These are phyloP conservation scores for Anthoceros angustus DNA, from an alignment of 225 moss, liverwort and hornwort species.

Conservation along the genomic window DNA sequence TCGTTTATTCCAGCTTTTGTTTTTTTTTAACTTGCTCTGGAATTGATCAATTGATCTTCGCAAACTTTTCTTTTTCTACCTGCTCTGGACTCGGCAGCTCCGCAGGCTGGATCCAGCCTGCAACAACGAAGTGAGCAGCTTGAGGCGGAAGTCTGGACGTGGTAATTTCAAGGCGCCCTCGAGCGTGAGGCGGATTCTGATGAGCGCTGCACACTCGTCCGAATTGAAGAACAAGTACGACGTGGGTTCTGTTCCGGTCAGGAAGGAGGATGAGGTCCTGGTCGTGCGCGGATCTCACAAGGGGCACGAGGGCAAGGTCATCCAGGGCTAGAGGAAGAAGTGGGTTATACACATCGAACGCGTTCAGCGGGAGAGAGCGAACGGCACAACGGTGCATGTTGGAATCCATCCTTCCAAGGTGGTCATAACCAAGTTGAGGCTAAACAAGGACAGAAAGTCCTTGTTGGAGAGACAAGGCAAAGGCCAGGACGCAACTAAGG, in stretches of 20 bases:
- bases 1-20: too few relatives aligned
- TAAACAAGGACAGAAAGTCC: conserved; percentile 84
- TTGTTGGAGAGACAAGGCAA: conserved; percentile 89
- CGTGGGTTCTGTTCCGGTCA: conserved; percentile 39
- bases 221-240: conserved; percentile 46
- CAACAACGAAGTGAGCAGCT: conserved; percentile 71
- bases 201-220: conserved; percentile 35
- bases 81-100: too few relatives aligned
- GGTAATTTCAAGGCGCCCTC: conserved; percentile 42
- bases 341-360: conserved; percentile 79
- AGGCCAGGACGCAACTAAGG: conserved; percentile 70
- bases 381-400: conserved; percentile 72
- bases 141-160: conserved; percentile 56
- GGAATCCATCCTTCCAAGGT: conserved; percentile 87
- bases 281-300: conserved; percentile 55
- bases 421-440: conserved; percentile 75
- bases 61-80: too few relatives aligned
- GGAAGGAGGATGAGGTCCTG: conserved; percentile 55
- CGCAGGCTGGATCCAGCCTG: too few relatives aligned
- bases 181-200: conserved; percentile 38
- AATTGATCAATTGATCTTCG: too few relatives aligned
- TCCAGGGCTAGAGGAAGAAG: conserved; percentile 63
- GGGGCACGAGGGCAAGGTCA: conserved; percentile 65
- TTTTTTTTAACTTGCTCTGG: too few relatives aligned
- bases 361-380: conserved; percentile 73